Base-by-base conservation (phyloP, 805 yeast species). In the Yamadazyma takamatsuzukensis region DNA sequence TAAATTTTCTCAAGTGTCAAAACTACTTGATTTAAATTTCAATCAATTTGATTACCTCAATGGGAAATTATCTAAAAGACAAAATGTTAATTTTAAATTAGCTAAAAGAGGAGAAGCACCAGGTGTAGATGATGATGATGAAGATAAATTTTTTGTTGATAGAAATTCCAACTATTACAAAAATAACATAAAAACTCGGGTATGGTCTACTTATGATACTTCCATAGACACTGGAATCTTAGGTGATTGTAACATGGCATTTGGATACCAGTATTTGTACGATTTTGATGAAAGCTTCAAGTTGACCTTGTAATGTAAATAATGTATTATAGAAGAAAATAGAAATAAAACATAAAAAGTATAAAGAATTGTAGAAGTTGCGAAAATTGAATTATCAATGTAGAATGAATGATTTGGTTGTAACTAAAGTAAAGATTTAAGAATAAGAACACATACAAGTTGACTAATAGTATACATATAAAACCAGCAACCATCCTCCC, bases 131-230 rank as follows among this genome's bases (percentile, higher is more conserved):
- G 27, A 22, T 1, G 39, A 35, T 13, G 37, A 30, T n/a, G 37
- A 33, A 11, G 37, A 33, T 13, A 16, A 18, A 9, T 33, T 36
- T 16, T 40, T 34, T 21, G 35, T 37, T 15, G 37, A 40, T 19
- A 32, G 21, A 21, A 27, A 32, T 11, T 40, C 44, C 2, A 34
- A 37, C 12, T 37, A 34, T 21, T 38, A 41, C 21, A 30, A 34
- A 15, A 15, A 41, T 21, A 31, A 34, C 15, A 22, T 24, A 25
- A 30, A 30, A 14, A 12, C 18, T 25, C 10, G 15, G n/a, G n/a
- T n/a, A n/a, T n/a, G n/a, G n/a, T n/a, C n/a, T n/a, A n/a, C n/a
- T n/a, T n/a, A n/a, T n/a, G n/a, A n/a, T n/a, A n/a, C n/a, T n/a
- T n/a, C n/a, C n/a, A n/a, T n/a, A n/a, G n/a, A n/a, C n/a, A n/a